phyloP scores from a whole-genome alignment of 768 basidiomycete genomes.

The Suillus clintonianus region DNA sequence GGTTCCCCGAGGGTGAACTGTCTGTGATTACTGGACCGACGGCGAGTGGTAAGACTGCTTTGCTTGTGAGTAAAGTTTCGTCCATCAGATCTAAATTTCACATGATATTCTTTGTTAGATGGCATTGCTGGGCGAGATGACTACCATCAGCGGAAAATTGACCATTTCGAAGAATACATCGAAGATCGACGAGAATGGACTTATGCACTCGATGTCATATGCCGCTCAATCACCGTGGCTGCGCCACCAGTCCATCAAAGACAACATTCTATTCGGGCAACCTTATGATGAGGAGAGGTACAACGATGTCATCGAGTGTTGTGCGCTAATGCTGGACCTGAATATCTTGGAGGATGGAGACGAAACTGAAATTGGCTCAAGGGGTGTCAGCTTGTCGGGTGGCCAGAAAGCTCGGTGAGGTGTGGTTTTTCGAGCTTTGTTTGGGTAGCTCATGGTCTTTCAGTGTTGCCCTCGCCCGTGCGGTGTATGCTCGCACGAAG shows the following conservation, averaged over 20 bases:
- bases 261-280: constrained; percentile 81
- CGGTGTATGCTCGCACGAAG: constrained; percentile 72
- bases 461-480: constrained; percentile 83
- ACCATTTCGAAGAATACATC: constrained; percentile 50
- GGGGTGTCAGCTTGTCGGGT: constrained; percentile 70
- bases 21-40: constrained; percentile 50
- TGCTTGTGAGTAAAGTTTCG: constrained; percentile 32
- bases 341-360: constrained; percentile 87
- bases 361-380: constrained; percentile 78
- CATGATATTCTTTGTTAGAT: constrained; percentile 17
- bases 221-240: constrained; percentile 75
- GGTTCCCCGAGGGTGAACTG: constrained; percentile 48
- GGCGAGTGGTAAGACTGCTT: constrained; percentile 51
- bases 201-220: constrained; percentile 67
- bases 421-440: background rate
- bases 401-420: constrained; percentile 78
- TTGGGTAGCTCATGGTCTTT: constrained; percentile 6
- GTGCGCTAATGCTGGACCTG: constrained; percentile 81
- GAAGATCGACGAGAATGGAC: constrained; percentile 58
- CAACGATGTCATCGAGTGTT: constrained; percentile 75
- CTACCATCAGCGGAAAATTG: constrained; percentile 34
- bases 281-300: constrained; percentile 74
- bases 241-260: constrained; percentile 70
- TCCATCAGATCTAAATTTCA: background rate
- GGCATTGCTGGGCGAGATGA: constrained; percentile 43